Base-by-base conservation (phyloP, 305 asterid genomes). In the Withania somnifera region DNA sequence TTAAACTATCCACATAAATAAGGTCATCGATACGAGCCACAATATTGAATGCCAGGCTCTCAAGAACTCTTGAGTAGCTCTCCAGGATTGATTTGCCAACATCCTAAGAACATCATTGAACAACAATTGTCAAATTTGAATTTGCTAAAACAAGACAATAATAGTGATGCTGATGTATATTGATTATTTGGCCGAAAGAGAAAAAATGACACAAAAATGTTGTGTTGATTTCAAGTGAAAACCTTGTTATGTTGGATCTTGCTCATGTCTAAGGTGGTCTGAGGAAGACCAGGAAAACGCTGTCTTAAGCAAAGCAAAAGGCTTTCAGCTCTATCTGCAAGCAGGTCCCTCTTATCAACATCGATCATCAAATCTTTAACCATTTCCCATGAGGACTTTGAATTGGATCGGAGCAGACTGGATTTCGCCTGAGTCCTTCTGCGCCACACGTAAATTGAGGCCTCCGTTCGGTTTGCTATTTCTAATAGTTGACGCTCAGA, bases 181-280 rank as follows among this genome's bases (percentile, higher is more conserved):
- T 26, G 6, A 61, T 9, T 0, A 34, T 17, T n/a, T 36, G 32
- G 0, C 38, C 15, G n/a, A 66, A 17, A 36, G 11, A 67, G 58
- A 15, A 8, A 71, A 7, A 15, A 20, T 69, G 56, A 45, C 40
- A 40, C n/a, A 15, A 38, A 17, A 19, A 38, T 1, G 1, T 28
- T 2, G 61, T 26, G 42, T 47, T 71, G 78, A 71, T 71, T 63
- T 45, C 58, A 75, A 47, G 79, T 2, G 61, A 75, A 42, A 58
- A 91, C 98, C 98, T 92, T 94, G 84, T 94, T 94, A 67, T 78
- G 86, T 89, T 94, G 97, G 75, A 94, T 94, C 84, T 94, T 94
- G 85, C 89, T 91, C 92, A 84, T 90, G 90, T 91, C 93, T 82
- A 94, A 88, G 83, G 92, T 85, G 84, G 95, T 94, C 89, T 91